A percentile compares a stretch with the other conserved stretches of the same genome.
These are phyloP conservation scores for Dicorynia guianensis DNA, from an alignment of 306 rosid species.

Conservation along the genomic window DNA sequence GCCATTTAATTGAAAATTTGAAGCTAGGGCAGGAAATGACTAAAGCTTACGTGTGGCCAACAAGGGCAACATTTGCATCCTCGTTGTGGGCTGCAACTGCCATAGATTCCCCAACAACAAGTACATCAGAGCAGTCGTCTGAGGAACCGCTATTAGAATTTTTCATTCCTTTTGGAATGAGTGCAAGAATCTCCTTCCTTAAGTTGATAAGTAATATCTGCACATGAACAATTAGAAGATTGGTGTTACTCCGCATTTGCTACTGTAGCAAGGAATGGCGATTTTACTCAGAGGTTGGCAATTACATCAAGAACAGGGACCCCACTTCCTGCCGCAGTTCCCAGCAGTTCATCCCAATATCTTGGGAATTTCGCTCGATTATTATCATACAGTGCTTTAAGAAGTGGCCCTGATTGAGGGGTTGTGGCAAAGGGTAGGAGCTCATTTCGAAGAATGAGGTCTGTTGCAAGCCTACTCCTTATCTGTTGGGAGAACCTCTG, in stretches of 20 bases:
- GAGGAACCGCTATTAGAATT: constrained; percentile 36
- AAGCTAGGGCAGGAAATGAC: constrained; percentile 8
- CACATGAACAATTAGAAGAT: too few species aligned
- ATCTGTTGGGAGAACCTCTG: constrained; percentile 63
- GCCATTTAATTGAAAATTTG: background rate
- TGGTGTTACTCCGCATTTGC: too few species aligned
- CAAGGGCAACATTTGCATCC: constrained; percentile 77
- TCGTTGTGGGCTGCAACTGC: constrained; percentile 90
- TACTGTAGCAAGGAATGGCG: too few species aligned
- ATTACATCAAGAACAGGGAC: too few species aligned
- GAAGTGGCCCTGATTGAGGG: constrained; percentile 58
- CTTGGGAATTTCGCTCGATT: constrained; percentile 61
- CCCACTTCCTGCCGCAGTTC: too few species aligned
- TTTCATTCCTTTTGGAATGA: constrained; percentile 55
- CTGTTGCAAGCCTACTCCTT: constrained; percentile 54
- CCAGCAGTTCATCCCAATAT: too few species aligned
- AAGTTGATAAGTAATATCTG: constrained; percentile 81
- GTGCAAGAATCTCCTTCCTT: constrained; percentile 77
- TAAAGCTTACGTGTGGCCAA: constrained; percentile 76
- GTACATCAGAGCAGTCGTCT: constrained; percentile 85
- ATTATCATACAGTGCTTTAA: constrained; percentile 55
- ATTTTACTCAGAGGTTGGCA: too few species aligned
- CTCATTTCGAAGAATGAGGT: constrained; percentile 69
- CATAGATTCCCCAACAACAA: constrained; percentile 69
- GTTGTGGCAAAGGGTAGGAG: constrained; percentile 72